Evolutionary conservation across 345 rosid species (phyloP).

Genomic region (Bruguiera sexangula): DNA sequence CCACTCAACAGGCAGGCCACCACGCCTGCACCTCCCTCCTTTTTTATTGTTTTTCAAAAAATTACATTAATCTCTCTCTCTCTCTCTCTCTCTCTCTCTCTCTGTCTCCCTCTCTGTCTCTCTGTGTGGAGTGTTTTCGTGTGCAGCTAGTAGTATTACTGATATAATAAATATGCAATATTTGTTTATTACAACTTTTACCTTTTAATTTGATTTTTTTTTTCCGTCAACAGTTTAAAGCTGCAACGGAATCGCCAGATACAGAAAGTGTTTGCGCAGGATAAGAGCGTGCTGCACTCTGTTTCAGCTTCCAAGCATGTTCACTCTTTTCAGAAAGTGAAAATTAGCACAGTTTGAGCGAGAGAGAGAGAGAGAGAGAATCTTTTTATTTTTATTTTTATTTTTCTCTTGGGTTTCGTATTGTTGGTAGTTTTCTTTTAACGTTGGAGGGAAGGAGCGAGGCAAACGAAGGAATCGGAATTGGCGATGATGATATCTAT

Average conservation of each 20-base stretch:
- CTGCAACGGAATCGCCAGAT: slow-evolving; percentile 74
- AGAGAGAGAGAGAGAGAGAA: slow-evolving; percentile 3
- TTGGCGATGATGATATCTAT: slow-evolving; percentile 5
- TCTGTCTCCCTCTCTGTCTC: neutral
- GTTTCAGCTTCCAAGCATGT: slow-evolving; percentile 47
- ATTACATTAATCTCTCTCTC: neutral
- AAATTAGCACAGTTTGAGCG: neutral
- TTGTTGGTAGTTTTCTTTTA: no score
- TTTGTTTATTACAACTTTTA: no score
- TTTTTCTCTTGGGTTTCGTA: no score
- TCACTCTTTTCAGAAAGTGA: slow-evolving; percentile 5
- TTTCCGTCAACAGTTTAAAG: slow-evolving; percentile 50
- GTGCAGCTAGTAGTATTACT: slow-evolving; percentile 36
- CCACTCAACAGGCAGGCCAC: no score
- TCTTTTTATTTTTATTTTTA: neutral
- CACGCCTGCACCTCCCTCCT: slow-evolving; percentile 11
- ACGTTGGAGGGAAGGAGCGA: neutral
- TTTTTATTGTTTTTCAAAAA: slow-evolving; percentile 3
- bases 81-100: neutral
- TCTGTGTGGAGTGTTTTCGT: slow-evolving; percentile 38
- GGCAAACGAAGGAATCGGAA: slow-evolving; percentile 9
- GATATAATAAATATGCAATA: slow-evolving; percentile 14
- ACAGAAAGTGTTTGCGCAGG: slow-evolving; percentile 63
- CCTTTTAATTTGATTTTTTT: neutral
- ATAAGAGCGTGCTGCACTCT: slow-evolving; percentile 63